Percentiles rank a stretch among this genome's conserved stretches.
Evolutionary conservation across 257 asterid species (phyloP).

Genomic region (Ehretia macrophylla): DNA sequence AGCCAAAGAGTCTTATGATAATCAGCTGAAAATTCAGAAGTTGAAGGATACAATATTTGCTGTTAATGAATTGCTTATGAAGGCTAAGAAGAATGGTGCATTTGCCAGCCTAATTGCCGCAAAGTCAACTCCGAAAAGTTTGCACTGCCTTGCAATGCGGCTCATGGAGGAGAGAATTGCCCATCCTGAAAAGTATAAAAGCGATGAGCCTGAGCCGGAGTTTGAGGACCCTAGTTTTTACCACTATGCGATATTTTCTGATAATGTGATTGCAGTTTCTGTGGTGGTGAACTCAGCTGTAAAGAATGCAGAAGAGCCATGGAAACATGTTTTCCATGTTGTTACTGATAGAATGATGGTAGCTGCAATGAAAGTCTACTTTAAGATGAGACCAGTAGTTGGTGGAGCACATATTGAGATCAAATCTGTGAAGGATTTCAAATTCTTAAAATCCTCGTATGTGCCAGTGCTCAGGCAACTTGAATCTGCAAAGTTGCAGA

Average conservation of each 20-base stretch:
- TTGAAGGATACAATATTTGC: slow-evolving; percentile 89
- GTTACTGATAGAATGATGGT: slow-evolving; percentile 88
- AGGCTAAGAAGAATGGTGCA: slow-evolving; percentile 93
- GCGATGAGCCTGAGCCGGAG: slow-evolving; percentile 71
- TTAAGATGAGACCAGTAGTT: slow-evolving; percentile 85
- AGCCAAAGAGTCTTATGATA: slow-evolving; percentile 87
- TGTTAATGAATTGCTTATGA: slow-evolving; percentile 78
- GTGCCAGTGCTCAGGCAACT: slow-evolving; percentile 80
- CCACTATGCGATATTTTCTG: slow-evolving; percentile 89
- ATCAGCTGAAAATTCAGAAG: slow-evolving; percentile 93
- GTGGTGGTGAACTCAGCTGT: slow-evolving; percentile 87
- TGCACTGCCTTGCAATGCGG: slow-evolving; percentile 97
- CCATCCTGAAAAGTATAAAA: slow-evolving; percentile 80
- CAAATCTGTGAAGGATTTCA: slow-evolving; percentile 59
- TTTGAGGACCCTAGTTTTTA: slow-evolving; percentile 82
- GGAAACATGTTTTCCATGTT: slow-evolving; percentile 89
- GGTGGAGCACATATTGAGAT: slow-evolving; percentile 87
- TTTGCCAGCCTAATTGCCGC: slow-evolving; percentile 82
- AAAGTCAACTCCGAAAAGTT: slow-evolving; percentile 95
- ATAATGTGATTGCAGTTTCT: slow-evolving; percentile 84
- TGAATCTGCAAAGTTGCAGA: slow-evolving; percentile 45
- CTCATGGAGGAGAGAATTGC: slow-evolving; percentile 95
- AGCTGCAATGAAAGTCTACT: slow-evolving; percentile 96
- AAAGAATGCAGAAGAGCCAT: slow-evolving; percentile 81
- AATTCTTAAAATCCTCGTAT: slow-evolving; percentile 66